These are phyloP conservation scores for Colletotrichum tabaci DNA, from an alignment of 2,329 filamentous ascomycete species.

Conservation along the genomic window DNA sequence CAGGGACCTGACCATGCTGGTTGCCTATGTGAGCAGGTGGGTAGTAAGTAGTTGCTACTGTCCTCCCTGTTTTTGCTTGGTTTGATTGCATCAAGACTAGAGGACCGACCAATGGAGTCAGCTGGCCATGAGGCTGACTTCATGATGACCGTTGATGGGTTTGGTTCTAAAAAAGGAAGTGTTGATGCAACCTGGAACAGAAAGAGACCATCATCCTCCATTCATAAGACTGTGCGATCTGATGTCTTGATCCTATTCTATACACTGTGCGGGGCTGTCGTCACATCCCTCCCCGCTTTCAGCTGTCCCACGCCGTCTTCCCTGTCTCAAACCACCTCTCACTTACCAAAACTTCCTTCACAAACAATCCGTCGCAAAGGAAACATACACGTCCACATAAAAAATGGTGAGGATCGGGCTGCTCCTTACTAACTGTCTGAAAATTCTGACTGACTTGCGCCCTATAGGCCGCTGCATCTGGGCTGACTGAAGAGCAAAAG, in stretches of 20 bases:
- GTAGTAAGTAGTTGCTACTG: too few species aligned
- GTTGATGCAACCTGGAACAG: constrained; percentile 23
- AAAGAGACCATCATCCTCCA: constrained; percentile 13
- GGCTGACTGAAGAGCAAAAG: constrained; percentile 97
- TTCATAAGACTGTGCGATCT: constrained; percentile 21
- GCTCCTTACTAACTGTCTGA: neutral
- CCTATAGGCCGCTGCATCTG: constrained; percentile 29
- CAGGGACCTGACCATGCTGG: too few species aligned
- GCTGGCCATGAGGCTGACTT: constrained; percentile 24
- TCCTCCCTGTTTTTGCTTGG: too few species aligned
- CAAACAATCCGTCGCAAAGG: constrained; percentile 25
- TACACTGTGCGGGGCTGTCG: constrained; percentile 33
- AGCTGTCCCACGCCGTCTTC: constrained; percentile 41
- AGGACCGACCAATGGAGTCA: too few species aligned
- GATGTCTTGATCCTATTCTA: neutral
- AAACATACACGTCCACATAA: constrained; percentile 2
- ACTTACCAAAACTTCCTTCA: constrained; percentile 39
- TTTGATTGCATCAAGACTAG: too few species aligned
- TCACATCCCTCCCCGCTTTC: constrained; percentile 43
- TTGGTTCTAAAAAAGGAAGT: constrained; percentile 24
- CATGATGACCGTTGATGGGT: constrained; percentile 6
- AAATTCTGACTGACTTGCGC: neutral
- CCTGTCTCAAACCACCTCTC: constrained; percentile 41
- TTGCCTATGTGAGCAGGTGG: too few species aligned
- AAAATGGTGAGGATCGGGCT: constrained; percentile 33